Base-by-base conservation (phyloP, 306 rosid species). In the Canavalia ensiformis region DNA sequence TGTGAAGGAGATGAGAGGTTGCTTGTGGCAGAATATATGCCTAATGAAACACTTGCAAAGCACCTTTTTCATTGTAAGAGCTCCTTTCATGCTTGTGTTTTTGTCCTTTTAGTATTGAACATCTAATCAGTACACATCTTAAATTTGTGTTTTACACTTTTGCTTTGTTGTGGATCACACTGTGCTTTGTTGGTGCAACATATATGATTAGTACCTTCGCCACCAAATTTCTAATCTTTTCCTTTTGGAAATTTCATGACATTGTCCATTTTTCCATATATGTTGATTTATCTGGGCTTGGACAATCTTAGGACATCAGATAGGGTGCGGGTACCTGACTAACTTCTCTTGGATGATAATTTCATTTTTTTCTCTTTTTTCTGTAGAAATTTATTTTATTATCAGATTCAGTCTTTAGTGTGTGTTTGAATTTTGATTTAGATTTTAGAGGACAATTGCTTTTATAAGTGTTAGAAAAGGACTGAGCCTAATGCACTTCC, bases 21-120 rank as follows among this genome's bases (percentile, higher is more conserved):
- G 87, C 96, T 92, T 59, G 93, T 92, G 45, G 93, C 92, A 4
- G 97, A 93, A 86, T 91, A 86, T 72, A 89, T 93, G 94, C 94
- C 94, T 31, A 89, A 84, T 70, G 96, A 90, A 88, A 93, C 97
- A 83, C 96, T 91, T 59, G 96, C 94, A 57, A 89, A 88, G 5
- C 97, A 91, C 75, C 94, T 93, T 63, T 93, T 91, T 72, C 96
- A 93, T 76, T 93, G 91, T 91, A 89, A 87, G 92, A 34, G 52
- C 45, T 79, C 44, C 10, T 72, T 65, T 75, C 42, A 35, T 46
- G 66, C 46, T 47, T 46, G 33, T 37, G 2, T 8, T 55, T 57
- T 57, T 64, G 31, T 42, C 59, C 49, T 72, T 68, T 8, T 75
- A 30, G 68, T 55, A 13, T 63, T 69, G 59, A 77, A 55, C 63